Conservation (phyloP, 1,284 basidiomycete species). For the Leccinum pachyderme region DNA sequence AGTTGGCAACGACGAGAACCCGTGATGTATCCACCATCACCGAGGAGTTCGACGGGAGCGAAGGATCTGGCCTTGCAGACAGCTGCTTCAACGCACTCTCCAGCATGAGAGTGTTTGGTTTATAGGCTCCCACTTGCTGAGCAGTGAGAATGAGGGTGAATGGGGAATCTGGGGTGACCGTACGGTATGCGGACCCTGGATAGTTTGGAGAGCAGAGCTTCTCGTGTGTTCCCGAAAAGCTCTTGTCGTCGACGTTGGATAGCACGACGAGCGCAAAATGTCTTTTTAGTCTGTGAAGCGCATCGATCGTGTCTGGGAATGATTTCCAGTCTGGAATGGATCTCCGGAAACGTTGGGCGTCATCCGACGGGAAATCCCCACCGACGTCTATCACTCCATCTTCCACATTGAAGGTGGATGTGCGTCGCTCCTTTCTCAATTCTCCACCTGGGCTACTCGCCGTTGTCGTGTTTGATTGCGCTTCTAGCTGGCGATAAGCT, state of each 20-base stretch:
- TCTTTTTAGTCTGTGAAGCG: conserved; percentile 55
- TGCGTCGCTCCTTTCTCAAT: not conserved
- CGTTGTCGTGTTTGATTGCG: conserved; percentile 4
- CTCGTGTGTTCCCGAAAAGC: conserved; percentile 60
- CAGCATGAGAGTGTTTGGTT: conserved; percentile 49
- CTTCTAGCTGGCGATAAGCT: conserved; percentile 34
- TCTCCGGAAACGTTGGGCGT: conserved; percentile 45
- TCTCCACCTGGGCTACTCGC: not conserved
- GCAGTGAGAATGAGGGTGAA: conserved; percentile 68
- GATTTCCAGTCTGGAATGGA: conserved; percentile 61
- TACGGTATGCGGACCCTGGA: conserved; percentile 31
- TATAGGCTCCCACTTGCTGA: conserved; percentile 55
- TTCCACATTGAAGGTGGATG: conserved; percentile 12
- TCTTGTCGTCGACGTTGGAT: conserved; percentile 69
- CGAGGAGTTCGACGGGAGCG: conserved; percentile 33
- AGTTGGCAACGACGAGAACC: conserved; percentile 58
- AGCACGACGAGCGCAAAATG: conserved; percentile 68
- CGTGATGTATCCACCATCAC: conserved; percentile 44
- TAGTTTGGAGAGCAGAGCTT: conserved; percentile 45
- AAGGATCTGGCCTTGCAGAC: conserved; percentile 25
- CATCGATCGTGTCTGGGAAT: conserved; percentile 64
- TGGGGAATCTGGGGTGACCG: conserved; percentile 50
- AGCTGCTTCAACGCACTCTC: conserved; percentile 45
- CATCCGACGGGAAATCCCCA: conserved; percentile 9
- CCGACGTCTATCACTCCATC: conserved; percentile 20